Evolutionary conservation across 2,329 filamentous ascomycete genomes (phyloP), one percentile per base, ranked within the genome.

Genomic region (Ophiostoma sp.): DNA sequence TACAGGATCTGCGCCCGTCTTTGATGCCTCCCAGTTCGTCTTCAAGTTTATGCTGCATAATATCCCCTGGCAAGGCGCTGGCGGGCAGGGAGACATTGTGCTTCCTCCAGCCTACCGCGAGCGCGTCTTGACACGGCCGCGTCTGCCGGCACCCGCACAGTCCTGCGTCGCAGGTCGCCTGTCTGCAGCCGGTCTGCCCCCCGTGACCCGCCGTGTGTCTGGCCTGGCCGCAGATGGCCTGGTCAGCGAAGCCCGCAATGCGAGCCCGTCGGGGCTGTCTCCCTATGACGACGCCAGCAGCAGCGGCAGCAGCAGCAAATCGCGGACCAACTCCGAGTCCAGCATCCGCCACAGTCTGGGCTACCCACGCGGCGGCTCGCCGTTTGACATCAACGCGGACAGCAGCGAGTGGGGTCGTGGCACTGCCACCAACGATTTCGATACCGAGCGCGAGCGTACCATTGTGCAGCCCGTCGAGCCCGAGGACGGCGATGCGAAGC

Each of bases 41-140:
- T 94, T 94, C 82, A 91, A 89, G 72, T 94, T 94, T 76, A 87
- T 89, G 11, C 83, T 93, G 1, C 89, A 90, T 69, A 73, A 74
- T 69, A 72, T 79, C 10, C 76, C 76, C 0, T 78, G 77, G 77
- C 77, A 77, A 20, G 72, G 69, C 23, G 54, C 54, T 20, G 54
- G 48, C 17, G 69, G 66, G 69, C 64, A 74, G 67, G 70, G 73
- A 72, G 90, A 86, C 83, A 83, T 88, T 57, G 80, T 84, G 67
- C 76, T 79, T 6, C 85, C 85, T 73, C 82, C 85, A 68, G 81
- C 82, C 0, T 74, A 72, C 41, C 85, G 85, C 3, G 86, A 89
- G 57, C 86, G 88, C 3, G 84, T 89, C n/a, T 81, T 94, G 27
- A 83, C 83, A 31, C 85, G 87, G 5, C 91, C 92, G 1, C 84